A percentile compares a stretch with the other conserved stretches of the same genome.
Conservation (phyloP, 441 rosid genomes). For the Breynia disticha region DNA sequence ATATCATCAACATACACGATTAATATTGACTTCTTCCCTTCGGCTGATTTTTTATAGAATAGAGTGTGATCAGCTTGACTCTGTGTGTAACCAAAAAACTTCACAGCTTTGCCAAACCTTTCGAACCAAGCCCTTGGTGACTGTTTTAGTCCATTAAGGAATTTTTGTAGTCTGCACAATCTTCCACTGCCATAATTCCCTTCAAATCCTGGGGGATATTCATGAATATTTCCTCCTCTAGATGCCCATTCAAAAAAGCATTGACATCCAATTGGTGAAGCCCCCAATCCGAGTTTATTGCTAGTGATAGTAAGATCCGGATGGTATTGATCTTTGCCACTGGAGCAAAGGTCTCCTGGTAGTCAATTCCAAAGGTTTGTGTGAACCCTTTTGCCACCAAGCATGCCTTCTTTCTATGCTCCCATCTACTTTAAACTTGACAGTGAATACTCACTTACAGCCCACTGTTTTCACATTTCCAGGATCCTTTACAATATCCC, state of each 20-base stretch:
- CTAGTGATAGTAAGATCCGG: not conserved
- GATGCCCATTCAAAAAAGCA: not conserved
- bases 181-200: not conserved
- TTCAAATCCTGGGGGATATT: not conserved
- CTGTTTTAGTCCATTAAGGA: not conserved
- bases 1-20: slow-evolving; percentile 2
- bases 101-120: not conserved
- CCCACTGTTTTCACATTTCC: not conserved
- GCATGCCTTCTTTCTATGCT: not conserved
- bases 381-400: not conserved
- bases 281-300: not conserved
- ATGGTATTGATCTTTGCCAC: not conserved
- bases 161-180: not conserved
- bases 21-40: not conserved
- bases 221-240: not conserved
- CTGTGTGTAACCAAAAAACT: not conserved
- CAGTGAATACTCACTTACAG: not conserved
- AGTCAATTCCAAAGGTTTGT: not conserved
- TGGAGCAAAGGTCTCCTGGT: not conserved
- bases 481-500: not conserved
- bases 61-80: not conserved
- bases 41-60: not conserved
- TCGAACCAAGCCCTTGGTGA: slow-evolving; percentile 2
- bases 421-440: not conserved
- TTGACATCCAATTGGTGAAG: not conserved